phyloP scores from a whole-genome alignment of 2,329 filamentous ascomycete species.

The Xylogone sp. region DNA sequence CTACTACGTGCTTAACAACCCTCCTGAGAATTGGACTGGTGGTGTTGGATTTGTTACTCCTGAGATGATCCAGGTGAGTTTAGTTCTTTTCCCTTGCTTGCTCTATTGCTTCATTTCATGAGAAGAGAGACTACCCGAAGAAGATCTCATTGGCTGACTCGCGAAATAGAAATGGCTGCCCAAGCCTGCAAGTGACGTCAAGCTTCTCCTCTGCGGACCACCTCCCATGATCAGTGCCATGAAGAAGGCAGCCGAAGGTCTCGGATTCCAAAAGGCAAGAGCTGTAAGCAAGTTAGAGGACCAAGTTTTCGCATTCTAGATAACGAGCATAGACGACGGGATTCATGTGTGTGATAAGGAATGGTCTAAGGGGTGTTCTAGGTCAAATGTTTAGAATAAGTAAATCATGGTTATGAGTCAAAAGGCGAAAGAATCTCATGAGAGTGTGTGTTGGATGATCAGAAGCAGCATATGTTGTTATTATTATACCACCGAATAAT shows the following conservation, averaged over 20 bases:
- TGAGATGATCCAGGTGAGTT: conserved; percentile 84
- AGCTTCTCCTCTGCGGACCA: conserved; percentile 91
- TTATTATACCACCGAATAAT: no score
- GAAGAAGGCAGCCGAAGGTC: conserved; percentile 89
- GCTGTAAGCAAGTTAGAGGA: conserved; percentile 97
- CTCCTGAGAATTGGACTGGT: conserved; percentile 85
- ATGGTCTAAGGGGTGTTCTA: no score
- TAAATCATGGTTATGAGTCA: no score
- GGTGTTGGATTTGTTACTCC: conserved; percentile 92
- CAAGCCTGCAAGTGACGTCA: conserved; percentile 79
- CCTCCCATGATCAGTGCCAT: conserved; percentile 95
- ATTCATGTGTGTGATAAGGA: not conserved
- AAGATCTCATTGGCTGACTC: conserved; percentile 20
- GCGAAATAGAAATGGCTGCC: conserved; percentile 70
- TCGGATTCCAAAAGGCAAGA: conserved; percentile 88
- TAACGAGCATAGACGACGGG: not conserved
- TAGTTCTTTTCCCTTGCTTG: not conserved
- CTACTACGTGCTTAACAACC: conserved; percentile 96
- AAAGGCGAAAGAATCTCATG: no score
- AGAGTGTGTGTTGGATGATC: no score
- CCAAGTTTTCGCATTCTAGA: conserved; percentile 93
- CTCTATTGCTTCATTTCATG: not conserved
- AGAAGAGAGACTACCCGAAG: no score
- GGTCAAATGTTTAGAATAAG: no score
- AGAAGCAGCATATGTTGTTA: no score